Evolutionary conservation across 2,329 filamentous ascomycete genomes (phyloP), one percentile per base, ranked within the genome.

Genomic region (Cladosporium sp.): DNA sequence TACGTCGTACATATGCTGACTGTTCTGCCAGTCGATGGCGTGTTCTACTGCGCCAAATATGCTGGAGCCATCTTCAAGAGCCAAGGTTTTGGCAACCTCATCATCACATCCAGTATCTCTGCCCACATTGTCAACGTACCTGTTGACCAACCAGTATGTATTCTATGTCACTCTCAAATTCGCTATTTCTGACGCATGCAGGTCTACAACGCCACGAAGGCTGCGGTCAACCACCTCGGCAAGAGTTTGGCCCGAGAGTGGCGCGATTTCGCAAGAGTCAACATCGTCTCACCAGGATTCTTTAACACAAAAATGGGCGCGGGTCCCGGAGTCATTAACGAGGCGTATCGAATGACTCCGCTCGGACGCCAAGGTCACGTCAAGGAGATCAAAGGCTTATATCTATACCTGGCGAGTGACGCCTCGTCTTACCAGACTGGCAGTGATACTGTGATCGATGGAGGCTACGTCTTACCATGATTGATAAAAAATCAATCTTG

Each of bases 231-330:
- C 2, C 82, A 84, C 56, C 75, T 84, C 36, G 80, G 79, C 49
- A 83, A 82, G 66, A 78, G 74, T 1, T 71, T 84, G 24, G 80
- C 82, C 0, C 72, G 78, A 4, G 81, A 84, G 61, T 84, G 82
- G 82, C 70, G 78, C 12, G 78, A 81, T 3, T 68, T 83, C 61
- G 81, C 81, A 3, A 74, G 82, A 3, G 81, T 83, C 25, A 84
- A 84, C 63, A 74, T 80, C 44, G 78, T 84, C 10, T 78, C 75
- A 0, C 79, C 79, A 0, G 79, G 79, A 9, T 84, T 80, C 68
- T 80, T 83, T 62, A 75, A 82, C 55, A 83, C 81, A 0, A 80
- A 80, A 62, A 80, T 83, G 74, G 78, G 79, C 0, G 80, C 79
- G 0, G 70, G 74, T 15, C 73, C 74, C 0, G 42, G 57, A 2